These are phyloP conservation scores for Blumeria hordei DNA, from an alignment of 2,329 filamentous ascomycete species.

Conservation along the genomic window DNA sequence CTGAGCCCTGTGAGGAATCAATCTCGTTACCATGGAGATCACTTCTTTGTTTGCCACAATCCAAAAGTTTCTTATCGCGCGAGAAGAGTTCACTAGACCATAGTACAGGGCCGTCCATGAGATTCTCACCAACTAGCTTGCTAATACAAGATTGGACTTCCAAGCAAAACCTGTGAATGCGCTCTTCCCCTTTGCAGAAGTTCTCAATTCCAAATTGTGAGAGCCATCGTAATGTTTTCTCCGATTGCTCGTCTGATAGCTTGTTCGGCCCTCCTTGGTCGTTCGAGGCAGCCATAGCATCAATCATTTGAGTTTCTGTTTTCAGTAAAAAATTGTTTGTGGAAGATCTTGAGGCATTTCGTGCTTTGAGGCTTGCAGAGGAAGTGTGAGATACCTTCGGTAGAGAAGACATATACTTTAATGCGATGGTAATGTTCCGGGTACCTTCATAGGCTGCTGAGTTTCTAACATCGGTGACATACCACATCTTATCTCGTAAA, in stretches of 20 bases:
- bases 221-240: slow-evolving; percentile 64
- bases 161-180: slow-evolving; percentile 68
- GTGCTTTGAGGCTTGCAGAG: slow-evolving; percentile 17
- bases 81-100: slow-evolving; percentile 74
- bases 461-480: slow-evolving; percentile 76
- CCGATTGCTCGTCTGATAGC: slow-evolving; percentile 81
- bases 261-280: slow-evolving; percentile 86
- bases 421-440: slow-evolving; percentile 59
- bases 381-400: slow-evolving; percentile 17
- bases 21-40: slow-evolving; percentile 23
- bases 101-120: too few relatives aligned
- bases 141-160: too few relatives aligned
- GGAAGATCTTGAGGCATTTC: slow-evolving; percentile 13
- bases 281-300: slow-evolving; percentile 58
- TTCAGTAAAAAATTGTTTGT: slow-evolving; percentile 41
- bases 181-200: slow-evolving; percentile 82
- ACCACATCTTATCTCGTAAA: slow-evolving; percentile 95
- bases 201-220: slow-evolving; percentile 65
- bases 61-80: slow-evolving; percentile 37
- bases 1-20: slow-evolving; percentile 22
- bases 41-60: slow-evolving; percentile 23
- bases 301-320: slow-evolving; percentile 64
- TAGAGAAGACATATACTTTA: slow-evolving; percentile 70
- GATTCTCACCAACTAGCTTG: too few relatives aligned
- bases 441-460: slow-evolving; percentile 75